These are phyloP conservation scores for Globisporangium yorkense DNA, from an alignment of 352 stramenopile species.

Conservation along the genomic window DNA sequence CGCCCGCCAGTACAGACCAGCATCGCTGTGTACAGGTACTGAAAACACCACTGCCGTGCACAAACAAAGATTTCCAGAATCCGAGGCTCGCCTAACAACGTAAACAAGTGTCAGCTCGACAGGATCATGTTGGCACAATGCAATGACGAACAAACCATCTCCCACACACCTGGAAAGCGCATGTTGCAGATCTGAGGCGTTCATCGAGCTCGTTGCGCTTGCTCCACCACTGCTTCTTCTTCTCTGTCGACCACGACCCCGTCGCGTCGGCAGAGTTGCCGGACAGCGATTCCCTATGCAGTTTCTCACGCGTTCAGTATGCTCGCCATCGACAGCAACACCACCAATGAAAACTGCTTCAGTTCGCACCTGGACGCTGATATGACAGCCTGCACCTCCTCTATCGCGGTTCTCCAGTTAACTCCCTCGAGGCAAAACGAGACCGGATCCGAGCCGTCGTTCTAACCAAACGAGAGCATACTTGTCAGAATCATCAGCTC, in stretches of 20 bases:
- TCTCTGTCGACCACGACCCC: conserved; percentile 38
- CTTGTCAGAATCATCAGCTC: not conserved
- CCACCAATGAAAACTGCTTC: not conserved
- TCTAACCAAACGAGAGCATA: conserved; percentile 23
- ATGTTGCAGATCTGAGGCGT: conserved; percentile 30
- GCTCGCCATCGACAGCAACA: not conserved
- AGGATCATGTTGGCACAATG: too few species aligned
- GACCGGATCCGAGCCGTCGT: conserved; percentile 26
- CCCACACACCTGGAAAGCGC: conserved; percentile 46
- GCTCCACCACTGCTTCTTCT: conserved; percentile 80
- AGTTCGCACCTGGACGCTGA: conserved; percentile 43
- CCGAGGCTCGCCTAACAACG: conserved; percentile 27
- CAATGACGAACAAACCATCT: not conserved
- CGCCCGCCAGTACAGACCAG: conserved; percentile 24
- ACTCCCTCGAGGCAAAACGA: conserved; percentile 46
- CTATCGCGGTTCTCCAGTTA: conserved; percentile 32
- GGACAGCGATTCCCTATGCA: conserved; percentile 44
- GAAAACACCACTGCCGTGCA: conserved; percentile 16
- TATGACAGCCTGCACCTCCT: conserved; percentile 46
- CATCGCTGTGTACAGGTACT: conserved; percentile 16
- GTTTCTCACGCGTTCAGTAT: not conserved
- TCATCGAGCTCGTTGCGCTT: conserved; percentile 53
- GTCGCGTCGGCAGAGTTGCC: conserved; percentile 51
- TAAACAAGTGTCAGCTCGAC: not conserved
- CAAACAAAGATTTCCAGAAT: conserved; percentile 54